Percentiles rank a stretch among this genome's conserved stretches.
These are phyloP conservation scores for Myxozyma neglecta DNA, from an alignment of 805 yeast genomes.

Conservation along the genomic window DNA sequence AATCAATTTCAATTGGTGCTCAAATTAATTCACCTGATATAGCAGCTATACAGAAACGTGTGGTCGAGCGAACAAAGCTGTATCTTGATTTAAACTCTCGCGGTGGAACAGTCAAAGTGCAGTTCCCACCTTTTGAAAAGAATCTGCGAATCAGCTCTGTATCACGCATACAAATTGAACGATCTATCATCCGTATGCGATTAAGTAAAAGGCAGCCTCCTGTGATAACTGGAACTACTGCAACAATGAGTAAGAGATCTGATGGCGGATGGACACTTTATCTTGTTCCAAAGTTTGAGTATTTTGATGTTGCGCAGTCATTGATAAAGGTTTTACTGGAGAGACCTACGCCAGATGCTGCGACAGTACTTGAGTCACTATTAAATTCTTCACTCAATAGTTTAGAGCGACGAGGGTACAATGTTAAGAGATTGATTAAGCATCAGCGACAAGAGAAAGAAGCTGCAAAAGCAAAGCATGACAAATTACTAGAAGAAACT, in stretches of 20 bases:
- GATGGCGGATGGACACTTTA: constrained; percentile 28
- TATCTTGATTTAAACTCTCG: constrained; percentile 30
- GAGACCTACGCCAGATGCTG: constrained; percentile 43
- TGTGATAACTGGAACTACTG: constrained; percentile 32
- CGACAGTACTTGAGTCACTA: constrained; percentile 42
- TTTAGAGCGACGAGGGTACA: constrained; percentile 43
- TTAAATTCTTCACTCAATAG: constrained; percentile 37
- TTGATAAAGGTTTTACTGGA: constrained; percentile 36
- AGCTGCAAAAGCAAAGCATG: constrained; percentile 15
- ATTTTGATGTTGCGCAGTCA: constrained; percentile 43
- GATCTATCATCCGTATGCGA: constrained; percentile 21
- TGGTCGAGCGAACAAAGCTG: constrained; percentile 40
- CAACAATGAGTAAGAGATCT: constrained; percentile 22
- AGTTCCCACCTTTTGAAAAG: constrained; percentile 21
- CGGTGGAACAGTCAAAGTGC: constrained; percentile 3
- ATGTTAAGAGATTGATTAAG: constrained; percentile 40
- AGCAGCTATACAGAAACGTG: constrained; percentile 28
- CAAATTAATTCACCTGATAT: constrained; percentile 19
- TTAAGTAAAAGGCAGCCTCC: constrained; percentile 11
- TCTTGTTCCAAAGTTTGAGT: constrained; percentile 38
- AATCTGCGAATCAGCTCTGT: constrained; percentile 34
- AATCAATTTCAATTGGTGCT: constrained; percentile 36
- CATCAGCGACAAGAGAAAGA: constrained; percentile 33
- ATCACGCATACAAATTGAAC: constrained; percentile 33
- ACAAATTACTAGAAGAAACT: constrained; percentile 20